Evolutionary conservation across 2,329 filamentous ascomycete genomes (phyloP).

Genomic region (Fonsecaea monophora): DNA sequence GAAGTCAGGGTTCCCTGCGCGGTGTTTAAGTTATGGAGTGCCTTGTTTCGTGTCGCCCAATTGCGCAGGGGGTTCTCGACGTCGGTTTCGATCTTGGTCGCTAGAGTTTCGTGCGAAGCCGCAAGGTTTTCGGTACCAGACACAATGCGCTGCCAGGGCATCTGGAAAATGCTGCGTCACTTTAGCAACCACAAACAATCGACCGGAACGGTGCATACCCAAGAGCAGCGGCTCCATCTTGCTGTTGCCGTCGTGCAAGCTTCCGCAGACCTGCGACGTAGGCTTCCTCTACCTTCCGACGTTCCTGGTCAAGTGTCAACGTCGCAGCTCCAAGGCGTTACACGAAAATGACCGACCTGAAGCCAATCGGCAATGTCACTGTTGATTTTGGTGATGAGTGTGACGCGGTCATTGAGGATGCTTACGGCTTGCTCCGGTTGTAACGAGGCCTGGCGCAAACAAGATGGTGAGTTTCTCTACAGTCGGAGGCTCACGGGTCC

Average conservation of each 20-base stretch:
- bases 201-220: conserved; percentile 67
- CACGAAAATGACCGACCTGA: conserved; percentile 66
- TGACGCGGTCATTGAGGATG: conserved; percentile 84
- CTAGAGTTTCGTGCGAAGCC: conserved; percentile 80
- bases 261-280: conserved; percentile 84
- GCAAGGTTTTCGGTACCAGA: conserved; percentile 80
- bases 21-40: conserved; percentile 79
- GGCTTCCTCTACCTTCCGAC: conserved; percentile 86
- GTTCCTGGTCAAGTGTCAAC: conserved; percentile 68
- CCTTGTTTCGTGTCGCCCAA: conserved; percentile 73
- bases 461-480: conserved; percentile 18
- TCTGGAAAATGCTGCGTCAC: conserved; percentile 76
- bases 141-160: conserved; percentile 88
- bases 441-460: conserved; percentile 70
- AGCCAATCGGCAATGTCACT: conserved; percentile 94
- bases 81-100: conserved; percentile 82
- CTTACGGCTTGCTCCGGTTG: conserved; percentile 81
- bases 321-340: conserved; percentile 2
- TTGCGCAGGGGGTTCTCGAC: conserved; percentile 82
- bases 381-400: conserved; percentile 85
- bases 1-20: conserved; percentile 80
- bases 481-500: conserved; percentile 30
- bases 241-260: conserved; percentile 74
- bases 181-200: conserved; percentile 5
- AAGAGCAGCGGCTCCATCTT: conserved; percentile 78